Evolutionary conservation across 2,329 filamentous ascomycete species (phyloP), one percentile per base, ranked within the genome.

Genomic region (Nemania serpens): DNA sequence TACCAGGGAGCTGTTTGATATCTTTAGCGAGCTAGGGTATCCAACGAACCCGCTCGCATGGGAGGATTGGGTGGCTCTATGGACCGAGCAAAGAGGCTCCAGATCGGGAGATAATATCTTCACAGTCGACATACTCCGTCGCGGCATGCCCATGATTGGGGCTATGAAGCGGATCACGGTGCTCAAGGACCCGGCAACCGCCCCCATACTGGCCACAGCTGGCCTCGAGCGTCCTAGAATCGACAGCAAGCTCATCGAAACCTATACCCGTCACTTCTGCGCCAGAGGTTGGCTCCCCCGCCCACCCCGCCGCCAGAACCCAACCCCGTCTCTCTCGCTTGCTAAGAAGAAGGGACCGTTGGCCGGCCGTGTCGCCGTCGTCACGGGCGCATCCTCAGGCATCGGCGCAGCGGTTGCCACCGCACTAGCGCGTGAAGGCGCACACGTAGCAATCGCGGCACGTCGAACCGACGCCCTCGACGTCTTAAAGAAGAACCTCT

Each of bases 301-400:
- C 2, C 82, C 88, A 17, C 90, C 90, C 3, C 77, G 78, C 3
- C 81, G 80, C 5, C 78, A 79, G 12, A 73, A 61, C 17, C 45
- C 48, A 29, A 67, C 61, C 22, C 65, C 63, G 25, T 63, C 66
- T 15, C 39, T 43, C 2, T 61, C 64, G 29, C 57, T 74, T 3
- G 76, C 78, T 2, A 25, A 22, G 50, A 75, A 77, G 29, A 78
- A 80, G 50, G 88, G 88, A 1, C 85, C 88, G 2, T 77, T 93
- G 2, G 83, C 82, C 41, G 90, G 89, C 12, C 84, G 84, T 46
- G 88, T 93, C 0, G 91, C 88, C 20, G 85, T 93, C 29, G 81
- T 93, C n/a, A 92, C 89, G 0, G 91, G 91, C 29, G 90, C 90
- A 2, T 92, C 89, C 2, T 92, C 89, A 1, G 90, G 91, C 1